Conservation (phyloP, 2,329 filamentous ascomycete species). For the Ophiognomonia clavigignenti-juglandacearum region DNA sequence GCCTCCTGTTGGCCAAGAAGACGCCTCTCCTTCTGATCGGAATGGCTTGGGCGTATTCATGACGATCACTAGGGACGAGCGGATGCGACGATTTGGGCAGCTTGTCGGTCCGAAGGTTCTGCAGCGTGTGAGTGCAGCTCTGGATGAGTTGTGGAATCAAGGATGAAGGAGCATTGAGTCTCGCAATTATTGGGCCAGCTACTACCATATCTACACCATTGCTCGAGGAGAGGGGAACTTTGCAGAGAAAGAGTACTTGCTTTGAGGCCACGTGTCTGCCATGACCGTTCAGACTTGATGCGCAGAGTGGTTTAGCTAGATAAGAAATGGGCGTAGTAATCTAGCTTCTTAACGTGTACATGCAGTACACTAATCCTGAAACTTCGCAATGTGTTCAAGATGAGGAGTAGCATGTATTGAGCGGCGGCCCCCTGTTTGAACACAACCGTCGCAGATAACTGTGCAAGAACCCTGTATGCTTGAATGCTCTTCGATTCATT, state of each 20-base stretch:
- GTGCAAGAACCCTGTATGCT: no score
- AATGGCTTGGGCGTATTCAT: slow-evolving; percentile 52
- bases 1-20: slow-evolving; percentile 21
- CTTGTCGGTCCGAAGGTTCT: slow-evolving; percentile 52
- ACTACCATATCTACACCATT: no score
- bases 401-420: no score
- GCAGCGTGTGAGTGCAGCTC: slow-evolving; percentile 39
- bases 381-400: no score
- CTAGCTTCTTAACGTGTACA: not conserved
- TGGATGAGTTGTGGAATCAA: slow-evolving; percentile 48
- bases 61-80: slow-evolving; percentile 46
- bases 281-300: not conserved
- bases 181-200: no score
- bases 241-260: not conserved
- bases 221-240: not conserved
- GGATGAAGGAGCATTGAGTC: slow-evolving; percentile 13
- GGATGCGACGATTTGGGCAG: slow-evolving; percentile 42
- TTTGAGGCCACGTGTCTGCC: not conserved
- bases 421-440: no score
- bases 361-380: no score
- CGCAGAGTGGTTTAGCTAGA: slow-evolving; percentile 8
- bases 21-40: slow-evolving; percentile 13
- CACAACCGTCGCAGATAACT: no score
- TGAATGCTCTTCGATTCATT: no score
- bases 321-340: slow-evolving; percentile 7